Evolutionary conservation across 257 asterid species (phyloP).

Genomic region (Solanum bulbocastanum): DNA sequence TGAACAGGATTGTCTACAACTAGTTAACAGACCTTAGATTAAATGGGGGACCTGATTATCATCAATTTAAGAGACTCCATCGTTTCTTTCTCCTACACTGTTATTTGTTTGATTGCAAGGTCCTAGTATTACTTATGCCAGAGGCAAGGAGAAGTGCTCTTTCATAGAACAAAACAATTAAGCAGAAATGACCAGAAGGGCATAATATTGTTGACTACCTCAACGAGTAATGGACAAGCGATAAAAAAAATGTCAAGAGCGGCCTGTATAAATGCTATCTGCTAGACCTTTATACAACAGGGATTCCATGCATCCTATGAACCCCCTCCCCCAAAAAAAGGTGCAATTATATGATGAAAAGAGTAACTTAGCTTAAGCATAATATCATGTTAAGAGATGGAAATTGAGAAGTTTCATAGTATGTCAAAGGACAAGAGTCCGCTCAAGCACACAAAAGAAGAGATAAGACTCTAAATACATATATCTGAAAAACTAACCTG

Average conservation of each 20-base stretch:
- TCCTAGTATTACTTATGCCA: not conserved
- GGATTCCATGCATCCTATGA: not conserved
- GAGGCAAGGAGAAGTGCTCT: not conserved
- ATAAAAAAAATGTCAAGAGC: not conserved
- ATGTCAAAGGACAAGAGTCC: not conserved
- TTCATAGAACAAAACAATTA: not conserved
- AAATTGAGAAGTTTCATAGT: not conserved
- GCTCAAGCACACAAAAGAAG: not conserved
- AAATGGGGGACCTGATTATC: not conserved
- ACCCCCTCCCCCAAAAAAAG: not conserved
- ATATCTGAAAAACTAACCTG: constrained; percentile 6
- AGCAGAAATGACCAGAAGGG: not conserved
- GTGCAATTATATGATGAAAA: not conserved
- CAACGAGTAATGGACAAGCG: not conserved
- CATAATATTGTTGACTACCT: not conserved
- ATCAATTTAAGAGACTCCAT: not conserved
- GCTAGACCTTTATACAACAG: not conserved
- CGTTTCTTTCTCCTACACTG: not conserved
- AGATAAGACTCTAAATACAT: not conserved
- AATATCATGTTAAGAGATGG: not conserved
- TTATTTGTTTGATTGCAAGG: not conserved
- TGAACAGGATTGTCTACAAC: not conserved
- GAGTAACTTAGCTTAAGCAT: not conserved
- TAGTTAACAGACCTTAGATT: not conserved
- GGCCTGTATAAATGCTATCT: not conserved